Evolutionary conservation across 306 rosid species (phyloP).

Genomic region (Prunus davidiana): DNA sequence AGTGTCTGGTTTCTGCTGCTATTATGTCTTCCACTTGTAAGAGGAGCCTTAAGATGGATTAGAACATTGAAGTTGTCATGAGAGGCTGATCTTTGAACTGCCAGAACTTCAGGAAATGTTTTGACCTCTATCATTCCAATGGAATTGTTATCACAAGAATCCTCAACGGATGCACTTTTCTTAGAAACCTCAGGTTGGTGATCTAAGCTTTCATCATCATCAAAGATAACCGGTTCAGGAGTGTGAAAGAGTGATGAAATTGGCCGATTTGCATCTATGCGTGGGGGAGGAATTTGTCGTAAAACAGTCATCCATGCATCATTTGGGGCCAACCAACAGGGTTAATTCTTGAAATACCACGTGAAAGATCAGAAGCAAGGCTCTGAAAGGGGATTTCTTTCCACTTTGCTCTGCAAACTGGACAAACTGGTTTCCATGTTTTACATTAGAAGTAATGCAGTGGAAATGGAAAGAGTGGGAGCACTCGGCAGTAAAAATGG

Average conservation of each 20-base stretch:
- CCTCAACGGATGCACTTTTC: slow-evolving; percentile 13
- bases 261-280: slow-evolving; percentile 30
- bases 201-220: slow-evolving; percentile 79
- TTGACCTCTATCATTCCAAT: slow-evolving; percentile 49
- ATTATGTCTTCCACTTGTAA: slow-evolving; percentile 34
- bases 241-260: slow-evolving; percentile 36
- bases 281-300: slow-evolving; percentile 52
- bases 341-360: slow-evolving; percentile 41
- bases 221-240: slow-evolving; percentile 64
- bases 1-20: slow-evolving; percentile 17
- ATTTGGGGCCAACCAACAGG: slow-evolving; percentile 37
- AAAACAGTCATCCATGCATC: slow-evolving; percentile 49
- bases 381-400: slow-evolving; percentile 85
- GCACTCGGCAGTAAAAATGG: slow-evolving; percentile 97
- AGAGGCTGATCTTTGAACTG: slow-evolving; percentile 57
- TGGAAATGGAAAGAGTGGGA: slow-evolving; percentile 95
- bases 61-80: slow-evolving; percentile 61
- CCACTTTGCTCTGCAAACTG: slow-evolving; percentile 93
- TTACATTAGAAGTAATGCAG: slow-evolving; percentile 88
- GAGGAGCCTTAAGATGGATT: slow-evolving; percentile 83
- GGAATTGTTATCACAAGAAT: slow-evolving; percentile 27
- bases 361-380: slow-evolving; percentile 44
- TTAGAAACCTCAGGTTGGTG: slow-evolving; percentile 31
- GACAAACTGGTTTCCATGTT: slow-evolving; percentile 86
- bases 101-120: slow-evolving; percentile 76